These are phyloP conservation scores for Pythium periplocum DNA, from an alignment of 352 stramenopile genomes.

Conservation along the genomic window DNA sequence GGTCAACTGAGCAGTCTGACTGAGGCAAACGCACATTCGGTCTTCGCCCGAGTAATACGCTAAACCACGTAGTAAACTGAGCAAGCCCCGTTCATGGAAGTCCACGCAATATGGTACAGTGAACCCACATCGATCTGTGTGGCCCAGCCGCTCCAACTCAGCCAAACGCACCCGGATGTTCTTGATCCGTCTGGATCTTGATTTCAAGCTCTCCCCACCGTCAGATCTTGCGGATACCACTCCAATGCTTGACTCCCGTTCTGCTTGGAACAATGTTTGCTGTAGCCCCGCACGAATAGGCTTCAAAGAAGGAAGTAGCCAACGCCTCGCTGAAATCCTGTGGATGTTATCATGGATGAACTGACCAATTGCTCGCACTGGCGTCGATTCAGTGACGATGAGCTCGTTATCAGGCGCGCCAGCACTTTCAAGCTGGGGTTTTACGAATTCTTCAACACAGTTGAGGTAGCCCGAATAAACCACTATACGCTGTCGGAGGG, in stretches of 20 bases:
- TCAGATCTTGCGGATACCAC: background rate
- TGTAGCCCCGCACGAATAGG: background rate
- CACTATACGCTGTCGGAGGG: slow-evolving; percentile 36
- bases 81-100: slow-evolving; percentile 40
- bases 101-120: slow-evolving; percentile 60
- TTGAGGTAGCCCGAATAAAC: slow-evolving; percentile 70
- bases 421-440: background rate
- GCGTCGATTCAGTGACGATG: background rate
- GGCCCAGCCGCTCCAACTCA: slow-evolving; percentile 26
- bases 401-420: too few species aligned
- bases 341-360: background rate
- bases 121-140: slow-evolving; percentile 41
- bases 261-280: background rate
- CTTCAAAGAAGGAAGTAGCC: background rate
- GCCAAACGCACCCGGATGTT: slow-evolving; percentile 50
- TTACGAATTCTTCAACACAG: slow-evolving; percentile 52
- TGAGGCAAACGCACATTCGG: too few species aligned
- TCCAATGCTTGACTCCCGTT: background rate
- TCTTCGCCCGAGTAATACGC: background rate
- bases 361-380: background rate
- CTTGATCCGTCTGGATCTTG: slow-evolving; percentile 44
- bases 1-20: too few species aligned
- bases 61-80: slow-evolving; percentile 11
- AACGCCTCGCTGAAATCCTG: background rate
- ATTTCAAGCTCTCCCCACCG: slow-evolving; percentile 17